A percentile compares a stretch with the other conserved stretches of the same genome.
Conservation (phyloP, 768 basidiomycete species). For the Lentinus brumalis region DNA sequence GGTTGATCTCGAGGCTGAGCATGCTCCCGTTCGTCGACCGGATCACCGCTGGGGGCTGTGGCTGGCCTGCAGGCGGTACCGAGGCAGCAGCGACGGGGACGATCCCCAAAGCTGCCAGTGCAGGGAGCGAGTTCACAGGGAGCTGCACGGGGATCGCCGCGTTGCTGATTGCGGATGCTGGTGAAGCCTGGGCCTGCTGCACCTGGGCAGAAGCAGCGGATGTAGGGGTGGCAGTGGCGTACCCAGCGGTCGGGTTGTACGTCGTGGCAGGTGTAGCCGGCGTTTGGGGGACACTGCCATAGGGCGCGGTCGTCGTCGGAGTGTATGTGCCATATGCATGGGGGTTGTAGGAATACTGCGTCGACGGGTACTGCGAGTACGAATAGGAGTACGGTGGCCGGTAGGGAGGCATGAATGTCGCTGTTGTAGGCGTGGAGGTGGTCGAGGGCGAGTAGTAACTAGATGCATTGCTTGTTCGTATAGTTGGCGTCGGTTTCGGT, state of each 20-base stretch:
- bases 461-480: conserved; percentile 10
- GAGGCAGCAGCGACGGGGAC: conserved; percentile 64
- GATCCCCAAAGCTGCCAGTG: conserved; percentile 73
- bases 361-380: conserved; percentile 28
- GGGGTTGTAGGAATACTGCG: conserved; percentile 28
- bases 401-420: conserved; percentile 28
- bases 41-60: conserved; percentile 76
- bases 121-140: conserved; percentile 57
- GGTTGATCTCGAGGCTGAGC: conserved; percentile 78
- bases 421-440: conserved; percentile 33
- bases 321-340: conserved; percentile 15
- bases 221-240: conserved; percentile 6
- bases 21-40: conserved; percentile 61
- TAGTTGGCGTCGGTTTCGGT: conserved; percentile 14
- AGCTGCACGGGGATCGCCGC: conserved; percentile 64
- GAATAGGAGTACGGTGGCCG: conserved; percentile 29
- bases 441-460: conserved; percentile 25
- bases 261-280: conserved; percentile 4
- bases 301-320: conserved; percentile 6
- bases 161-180: conserved; percentile 8
- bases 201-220: conserved; percentile 13
- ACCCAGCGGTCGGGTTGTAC: neutral
- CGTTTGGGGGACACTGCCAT: conserved; percentile 11
- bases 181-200: conserved; percentile 13
- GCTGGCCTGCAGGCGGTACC: conserved; percentile 52